A percentile compares a stretch with the other conserved stretches of the same genome.
These are phyloP conservation scores for Fonsecaea pugnacius DNA, from an alignment of 2,329 filamentous ascomycete species.

Conservation along the genomic window DNA sequence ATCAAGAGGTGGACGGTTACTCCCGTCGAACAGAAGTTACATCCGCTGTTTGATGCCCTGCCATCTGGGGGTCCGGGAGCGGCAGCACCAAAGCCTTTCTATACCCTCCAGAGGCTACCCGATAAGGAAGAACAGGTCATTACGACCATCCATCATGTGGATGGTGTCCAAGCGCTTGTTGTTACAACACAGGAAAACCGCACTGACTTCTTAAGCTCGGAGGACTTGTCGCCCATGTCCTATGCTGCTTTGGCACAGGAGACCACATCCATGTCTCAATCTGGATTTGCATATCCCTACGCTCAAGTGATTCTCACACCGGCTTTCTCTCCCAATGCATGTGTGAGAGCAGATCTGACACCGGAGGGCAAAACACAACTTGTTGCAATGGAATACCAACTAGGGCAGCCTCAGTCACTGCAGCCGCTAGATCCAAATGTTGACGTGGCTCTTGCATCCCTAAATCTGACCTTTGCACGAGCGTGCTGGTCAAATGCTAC, in stretches of 20 bases:
- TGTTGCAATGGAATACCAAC: slow-evolving; percentile 45
- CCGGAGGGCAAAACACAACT: slow-evolving; percentile 47
- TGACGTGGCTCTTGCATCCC: slow-evolving; percentile 65
- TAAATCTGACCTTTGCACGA: slow-evolving; percentile 60
- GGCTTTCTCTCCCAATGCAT: slow-evolving; percentile 52
- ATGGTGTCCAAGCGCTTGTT: slow-evolving; percentile 24
- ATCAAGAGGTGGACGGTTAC: slow-evolving; percentile 81
- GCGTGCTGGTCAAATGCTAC: slow-evolving; percentile 55
- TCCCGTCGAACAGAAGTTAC: slow-evolving; percentile 67
- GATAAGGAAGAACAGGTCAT: slow-evolving; percentile 33
- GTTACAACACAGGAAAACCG: slow-evolving; percentile 45
- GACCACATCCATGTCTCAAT: slow-evolving; percentile 63
- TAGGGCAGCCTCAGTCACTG: slow-evolving; percentile 19
- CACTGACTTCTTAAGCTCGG: slow-evolving; percentile 64
- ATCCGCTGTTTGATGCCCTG: slow-evolving; percentile 74
- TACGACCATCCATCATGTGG: slow-evolving; percentile 14
- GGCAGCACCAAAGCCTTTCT: slow-evolving; percentile 11
- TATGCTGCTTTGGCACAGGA: slow-evolving; percentile 25
- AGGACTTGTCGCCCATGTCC: slow-evolving; percentile 52
- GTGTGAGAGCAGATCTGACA: slow-evolving; percentile 46
- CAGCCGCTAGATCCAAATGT: slow-evolving; percentile 28
- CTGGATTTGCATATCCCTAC: slow-evolving; percentile 73
- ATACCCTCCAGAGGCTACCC: slow-evolving; percentile 22
- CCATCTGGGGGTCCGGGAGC: slow-evolving; percentile 48
- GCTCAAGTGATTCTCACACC: slow-evolving; percentile 43